These are phyloP conservation scores for Aspergillus sp. DNA, from an alignment of 2,329 filamentous ascomycete species.

Conservation along the genomic window DNA sequence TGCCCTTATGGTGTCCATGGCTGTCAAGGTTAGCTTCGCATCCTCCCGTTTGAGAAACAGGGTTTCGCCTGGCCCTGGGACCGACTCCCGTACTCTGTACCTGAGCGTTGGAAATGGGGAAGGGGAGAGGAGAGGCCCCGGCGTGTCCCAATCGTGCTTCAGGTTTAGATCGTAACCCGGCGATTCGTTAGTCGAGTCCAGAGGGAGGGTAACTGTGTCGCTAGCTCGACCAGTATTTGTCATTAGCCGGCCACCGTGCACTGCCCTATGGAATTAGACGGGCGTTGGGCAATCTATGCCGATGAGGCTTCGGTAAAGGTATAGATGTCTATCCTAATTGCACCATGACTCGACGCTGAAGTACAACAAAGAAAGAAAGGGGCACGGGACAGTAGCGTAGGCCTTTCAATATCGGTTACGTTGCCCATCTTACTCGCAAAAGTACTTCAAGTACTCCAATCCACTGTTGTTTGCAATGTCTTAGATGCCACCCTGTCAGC, in stretches of 20 bases:
- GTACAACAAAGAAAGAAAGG: no score
- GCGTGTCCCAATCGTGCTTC: not conserved
- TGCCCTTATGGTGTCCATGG: no score
- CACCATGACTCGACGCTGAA: no score
- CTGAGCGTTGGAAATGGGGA: not conserved
- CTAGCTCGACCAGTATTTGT: not conserved
- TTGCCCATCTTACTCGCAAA: no score
- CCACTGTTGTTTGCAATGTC: no score
- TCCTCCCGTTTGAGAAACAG: not conserved
- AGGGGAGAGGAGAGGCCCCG: not conserved
- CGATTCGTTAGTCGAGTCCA: not conserved
- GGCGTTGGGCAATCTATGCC: no score
- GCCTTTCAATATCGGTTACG: no score
- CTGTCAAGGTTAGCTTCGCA: no score
- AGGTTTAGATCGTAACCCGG: not conserved
- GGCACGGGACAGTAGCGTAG: no score
- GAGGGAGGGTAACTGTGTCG: no score
- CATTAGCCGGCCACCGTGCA: not conserved
- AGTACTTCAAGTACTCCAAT: no score
- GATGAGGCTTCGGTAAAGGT: not conserved
- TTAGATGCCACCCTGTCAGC: not conserved
- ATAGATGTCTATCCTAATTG: no score
- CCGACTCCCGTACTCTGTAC: not conserved
- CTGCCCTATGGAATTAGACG: not conserved
- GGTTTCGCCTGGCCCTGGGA: not conserved